A percentile compares a stretch with the other conserved stretches of the same genome.
phyloP scores from a whole-genome alignment of 768 basidiomycete species.

The Hygrocybe coccinea region DNA sequence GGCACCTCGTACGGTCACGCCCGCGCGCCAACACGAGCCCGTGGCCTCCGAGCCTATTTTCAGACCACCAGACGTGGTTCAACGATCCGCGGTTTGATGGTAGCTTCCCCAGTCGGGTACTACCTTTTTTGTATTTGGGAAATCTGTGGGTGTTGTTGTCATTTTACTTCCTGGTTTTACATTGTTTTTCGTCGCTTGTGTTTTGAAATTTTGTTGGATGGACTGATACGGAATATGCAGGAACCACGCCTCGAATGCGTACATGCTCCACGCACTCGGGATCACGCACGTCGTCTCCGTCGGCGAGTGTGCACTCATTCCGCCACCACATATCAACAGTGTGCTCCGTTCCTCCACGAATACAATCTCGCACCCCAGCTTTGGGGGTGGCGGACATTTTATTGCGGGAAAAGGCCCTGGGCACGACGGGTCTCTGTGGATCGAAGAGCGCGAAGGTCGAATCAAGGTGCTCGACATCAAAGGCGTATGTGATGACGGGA shows the following conservation, averaged over 20 bases:
- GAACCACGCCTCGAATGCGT: constrained; percentile 90
- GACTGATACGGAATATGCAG: constrained; percentile 36
- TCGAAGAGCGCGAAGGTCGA: constrained; percentile 81
- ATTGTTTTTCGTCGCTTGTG: background rate
- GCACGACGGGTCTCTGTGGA: constrained; percentile 73
- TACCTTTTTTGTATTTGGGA: constrained; percentile 91
- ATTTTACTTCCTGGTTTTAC: constrained; percentile 7
- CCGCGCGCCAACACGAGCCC: constrained; percentile 71
- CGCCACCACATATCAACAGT: constrained; percentile 51
- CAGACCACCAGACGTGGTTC: constrained; percentile 90
- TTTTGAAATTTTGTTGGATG: background rate
- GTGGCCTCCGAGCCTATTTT: constrained; percentile 54
- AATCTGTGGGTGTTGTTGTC: constrained; percentile 65
- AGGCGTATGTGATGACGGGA: constrained; percentile 93
- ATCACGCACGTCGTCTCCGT: constrained; percentile 97
- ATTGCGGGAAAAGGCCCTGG: constrained; percentile 43
- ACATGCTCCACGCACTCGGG: constrained; percentile 92
- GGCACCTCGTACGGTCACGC: constrained; percentile 37
- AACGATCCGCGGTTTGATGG: constrained; percentile 91
- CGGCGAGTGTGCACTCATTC: constrained; percentile 88
- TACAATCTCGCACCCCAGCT: constrained; percentile 16
- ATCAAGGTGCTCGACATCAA: constrained; percentile 91
- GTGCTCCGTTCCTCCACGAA: background rate
- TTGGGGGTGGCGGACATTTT: constrained; percentile 29
- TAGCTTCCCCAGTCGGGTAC: constrained; percentile 88